Evolutionary conservation across 2,329 filamentous ascomycete species (phyloP).

Genomic region (Sarocladium brachiariae): DNA sequence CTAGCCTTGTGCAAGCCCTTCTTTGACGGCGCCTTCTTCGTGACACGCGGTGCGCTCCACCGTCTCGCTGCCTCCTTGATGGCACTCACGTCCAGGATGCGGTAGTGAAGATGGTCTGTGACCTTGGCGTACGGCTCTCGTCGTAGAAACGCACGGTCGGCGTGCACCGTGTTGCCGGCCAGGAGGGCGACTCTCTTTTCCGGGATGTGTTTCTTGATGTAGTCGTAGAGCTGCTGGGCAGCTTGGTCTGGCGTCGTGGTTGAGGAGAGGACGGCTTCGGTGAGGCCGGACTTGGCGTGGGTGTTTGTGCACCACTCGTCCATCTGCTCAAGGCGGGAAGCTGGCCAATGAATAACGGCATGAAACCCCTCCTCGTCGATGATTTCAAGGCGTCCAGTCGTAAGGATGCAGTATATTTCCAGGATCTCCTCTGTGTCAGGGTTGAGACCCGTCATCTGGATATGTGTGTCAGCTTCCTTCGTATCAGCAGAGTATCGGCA

Average conservation of each 20-base stretch:
- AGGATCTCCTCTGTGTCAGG: conserved; percentile 75
- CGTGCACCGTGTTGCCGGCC: conserved; percentile 90
- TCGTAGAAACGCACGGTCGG: conserved; percentile 75
- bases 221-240: conserved; percentile 64
- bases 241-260: conserved; percentile 65
- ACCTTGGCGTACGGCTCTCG: conserved; percentile 67
- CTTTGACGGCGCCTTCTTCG: conserved; percentile 63
- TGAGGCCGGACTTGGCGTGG: conserved; percentile 77
- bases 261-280: conserved; percentile 66
- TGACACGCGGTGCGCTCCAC: conserved; percentile 52
- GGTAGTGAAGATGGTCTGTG: conserved; percentile 74
- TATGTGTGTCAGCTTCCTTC: not conserved
- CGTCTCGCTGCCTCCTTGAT: conserved; percentile 85
- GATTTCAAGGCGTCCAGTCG: conserved; percentile 68
- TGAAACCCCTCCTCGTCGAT: conserved; percentile 75
- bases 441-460: conserved; percentile 75
- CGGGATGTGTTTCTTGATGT: conserved; percentile 68
- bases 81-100: conserved; percentile 84
- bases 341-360: conserved; percentile 66
- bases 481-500: not conserved
- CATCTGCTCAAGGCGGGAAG: conserved; percentile 68
- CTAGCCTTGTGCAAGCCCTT: conserved; percentile 72
- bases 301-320: conserved; percentile 82
- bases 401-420: conserved; percentile 89
- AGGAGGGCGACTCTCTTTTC: conserved; percentile 61